Conservation (phyloP, 495 filamentous ascomycete genomes). For the Neurospora cerealis region DNA sequence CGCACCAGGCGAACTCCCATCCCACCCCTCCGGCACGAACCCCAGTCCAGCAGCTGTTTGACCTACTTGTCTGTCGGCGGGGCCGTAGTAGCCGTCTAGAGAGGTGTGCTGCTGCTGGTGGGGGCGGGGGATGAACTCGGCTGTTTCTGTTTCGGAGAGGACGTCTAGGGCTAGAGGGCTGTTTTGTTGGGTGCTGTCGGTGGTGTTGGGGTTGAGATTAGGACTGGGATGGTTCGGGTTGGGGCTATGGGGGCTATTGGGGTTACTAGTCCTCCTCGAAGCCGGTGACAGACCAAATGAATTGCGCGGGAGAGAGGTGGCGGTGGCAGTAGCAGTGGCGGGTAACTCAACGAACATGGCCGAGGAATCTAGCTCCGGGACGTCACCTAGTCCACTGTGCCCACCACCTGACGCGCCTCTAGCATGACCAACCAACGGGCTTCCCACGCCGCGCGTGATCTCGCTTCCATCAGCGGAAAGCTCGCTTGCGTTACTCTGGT, state of each 20-base stretch:
- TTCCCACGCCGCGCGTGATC: constrained; percentile 8
- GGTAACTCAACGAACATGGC: constrained; percentile 14
- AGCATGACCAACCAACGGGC: neutral
- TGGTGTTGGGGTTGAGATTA: neutral
- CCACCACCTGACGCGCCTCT: neutral
- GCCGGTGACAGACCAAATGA: neutral
- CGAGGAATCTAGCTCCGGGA: constrained; percentile 21
- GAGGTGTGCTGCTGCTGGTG: neutral
- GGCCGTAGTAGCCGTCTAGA: neutral
- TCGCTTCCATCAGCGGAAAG: constrained; percentile 27
- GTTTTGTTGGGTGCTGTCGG: neutral
- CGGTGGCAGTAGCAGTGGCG: neutral
- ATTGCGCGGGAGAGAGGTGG: neutral
- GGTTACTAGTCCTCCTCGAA: neutral
- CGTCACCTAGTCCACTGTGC: neutral
- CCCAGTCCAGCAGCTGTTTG: neutral
- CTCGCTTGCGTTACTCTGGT: constrained; percentile 31
- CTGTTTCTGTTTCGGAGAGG: neutral
- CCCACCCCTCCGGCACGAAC: neutral
- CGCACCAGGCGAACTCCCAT: neutral
- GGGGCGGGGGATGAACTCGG: neutral
- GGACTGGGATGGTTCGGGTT: neutral
- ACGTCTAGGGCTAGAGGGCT: neutral
- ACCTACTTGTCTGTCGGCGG: neutral
- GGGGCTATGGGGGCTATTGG: neutral